Conservation (phyloP, 2,329 filamentous ascomycete genomes). For the Exophiala lecanii-corni region DNA sequence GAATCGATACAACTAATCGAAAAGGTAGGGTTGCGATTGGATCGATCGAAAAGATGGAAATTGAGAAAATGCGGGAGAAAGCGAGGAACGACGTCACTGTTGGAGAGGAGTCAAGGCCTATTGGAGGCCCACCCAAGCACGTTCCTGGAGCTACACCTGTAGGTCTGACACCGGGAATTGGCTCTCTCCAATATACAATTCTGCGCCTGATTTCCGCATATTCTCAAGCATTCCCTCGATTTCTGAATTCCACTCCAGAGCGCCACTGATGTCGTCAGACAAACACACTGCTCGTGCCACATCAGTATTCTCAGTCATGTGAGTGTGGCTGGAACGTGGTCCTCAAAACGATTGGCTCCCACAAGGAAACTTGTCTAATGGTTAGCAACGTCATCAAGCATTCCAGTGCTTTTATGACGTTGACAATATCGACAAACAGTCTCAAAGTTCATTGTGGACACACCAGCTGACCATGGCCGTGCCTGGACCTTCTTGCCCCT, state of each 20-base stretch:
- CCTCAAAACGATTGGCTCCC: neutral
- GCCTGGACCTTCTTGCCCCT: neutral
- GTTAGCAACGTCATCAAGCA: neutral
- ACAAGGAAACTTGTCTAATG: neutral
- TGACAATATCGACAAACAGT: neutral
- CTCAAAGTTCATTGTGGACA: neutral
- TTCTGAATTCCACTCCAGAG: no score
- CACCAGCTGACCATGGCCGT: constrained; percentile 1
- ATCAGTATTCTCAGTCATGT: no score
- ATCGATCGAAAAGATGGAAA: neutral
- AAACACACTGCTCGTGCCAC: no score
- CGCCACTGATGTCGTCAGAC: neutral
- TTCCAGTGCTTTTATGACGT: neutral
- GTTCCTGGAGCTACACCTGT: neutral
- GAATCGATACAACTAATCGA: neutral
- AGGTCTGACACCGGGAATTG: neutral
- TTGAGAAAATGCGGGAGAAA: no score
- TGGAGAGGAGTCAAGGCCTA: neutral
- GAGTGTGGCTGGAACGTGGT: neutral
- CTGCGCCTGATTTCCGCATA: no score
- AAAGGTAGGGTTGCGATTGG: neutral
- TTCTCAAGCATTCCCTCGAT: no score
- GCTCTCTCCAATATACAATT: no score
- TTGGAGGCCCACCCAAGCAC: neutral
- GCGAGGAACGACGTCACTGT: neutral